Evolutionary conservation across 2,329 filamentous ascomycete genomes (phyloP).

Genomic region (Penicillium sp.): DNA sequence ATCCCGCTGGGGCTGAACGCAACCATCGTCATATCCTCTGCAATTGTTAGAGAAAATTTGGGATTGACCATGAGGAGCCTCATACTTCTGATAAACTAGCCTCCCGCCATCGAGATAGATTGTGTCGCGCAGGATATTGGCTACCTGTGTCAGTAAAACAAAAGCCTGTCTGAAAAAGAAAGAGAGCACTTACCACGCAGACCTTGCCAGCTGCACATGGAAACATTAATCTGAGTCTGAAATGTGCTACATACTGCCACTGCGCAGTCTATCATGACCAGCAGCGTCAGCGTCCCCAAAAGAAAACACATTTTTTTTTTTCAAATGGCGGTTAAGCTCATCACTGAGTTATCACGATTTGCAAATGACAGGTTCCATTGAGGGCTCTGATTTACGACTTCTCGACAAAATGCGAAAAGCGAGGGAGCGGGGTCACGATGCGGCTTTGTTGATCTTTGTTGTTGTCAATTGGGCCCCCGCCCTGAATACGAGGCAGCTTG

Average conservation of each 20-base stretch:
- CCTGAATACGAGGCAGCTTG: not conserved
- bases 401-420: not conserved
- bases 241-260: constrained; percentile 3
- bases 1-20: not conserved
- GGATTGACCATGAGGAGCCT: not conserved
- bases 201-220: constrained; percentile 17
- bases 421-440: not conserved
- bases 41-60: not conserved
- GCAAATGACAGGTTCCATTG: not conserved
- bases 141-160: constrained; percentile 6
- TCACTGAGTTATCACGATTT: not conserved
- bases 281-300: not conserved
- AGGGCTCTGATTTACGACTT: not conserved
- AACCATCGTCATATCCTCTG: constrained; percentile 15
- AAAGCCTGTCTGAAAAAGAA: not conserved
- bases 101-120: constrained; percentile 18
- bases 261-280: not conserved
- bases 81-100: constrained; percentile 16
- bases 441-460: constrained; percentile 11
- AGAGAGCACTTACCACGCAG: constrained; percentile 7
- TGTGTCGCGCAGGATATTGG: constrained; percentile 18
- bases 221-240: constrained; percentile 11
- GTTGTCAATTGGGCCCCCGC: not conserved
- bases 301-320: constrained; percentile 5
- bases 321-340: not conserved